Conservation (phyloP, 331 rosid species). For the Acacia pycnantha region DNA sequence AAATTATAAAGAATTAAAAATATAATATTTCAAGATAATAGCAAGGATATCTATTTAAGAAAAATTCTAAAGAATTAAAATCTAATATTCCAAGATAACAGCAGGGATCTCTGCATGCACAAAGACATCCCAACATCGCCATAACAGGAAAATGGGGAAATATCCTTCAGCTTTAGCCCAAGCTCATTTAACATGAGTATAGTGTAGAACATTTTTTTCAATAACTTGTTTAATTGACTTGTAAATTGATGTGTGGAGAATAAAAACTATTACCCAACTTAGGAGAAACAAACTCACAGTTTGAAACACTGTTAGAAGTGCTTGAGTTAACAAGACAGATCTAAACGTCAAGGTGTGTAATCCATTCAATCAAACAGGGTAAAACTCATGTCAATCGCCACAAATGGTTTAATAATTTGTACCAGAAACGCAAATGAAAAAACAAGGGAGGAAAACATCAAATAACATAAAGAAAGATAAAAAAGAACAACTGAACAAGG, state of each 20-base stretch:
- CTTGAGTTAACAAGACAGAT: neutral
- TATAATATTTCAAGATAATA: no score
- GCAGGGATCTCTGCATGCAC: neutral
- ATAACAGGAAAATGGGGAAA: neutral
- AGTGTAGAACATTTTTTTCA: neutral
- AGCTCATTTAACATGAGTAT: neutral
- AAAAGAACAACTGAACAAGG: neutral
- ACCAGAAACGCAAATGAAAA: neutral
- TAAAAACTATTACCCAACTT: neutral
- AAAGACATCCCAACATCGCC: neutral
- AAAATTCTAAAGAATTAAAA: neutral
- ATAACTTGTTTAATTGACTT: neutral
- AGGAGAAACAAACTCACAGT: neutral
- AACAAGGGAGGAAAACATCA: neutral
- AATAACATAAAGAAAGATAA: neutral
- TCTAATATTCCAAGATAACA: neutral
- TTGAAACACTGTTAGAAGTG: neutral
- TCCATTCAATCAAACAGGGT: neutral
- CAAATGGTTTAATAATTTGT: neutral
- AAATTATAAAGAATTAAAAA: neutral
- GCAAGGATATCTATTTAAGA: no score
- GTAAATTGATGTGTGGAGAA: neutral
- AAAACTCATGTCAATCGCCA: neutral
- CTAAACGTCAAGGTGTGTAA: neutral
- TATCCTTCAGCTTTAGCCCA: neutral